These are phyloP conservation scores for Rhynchospora pubera DNA, from an alignment of 176 grass and related monocot species.

Conservation along the genomic window DNA sequence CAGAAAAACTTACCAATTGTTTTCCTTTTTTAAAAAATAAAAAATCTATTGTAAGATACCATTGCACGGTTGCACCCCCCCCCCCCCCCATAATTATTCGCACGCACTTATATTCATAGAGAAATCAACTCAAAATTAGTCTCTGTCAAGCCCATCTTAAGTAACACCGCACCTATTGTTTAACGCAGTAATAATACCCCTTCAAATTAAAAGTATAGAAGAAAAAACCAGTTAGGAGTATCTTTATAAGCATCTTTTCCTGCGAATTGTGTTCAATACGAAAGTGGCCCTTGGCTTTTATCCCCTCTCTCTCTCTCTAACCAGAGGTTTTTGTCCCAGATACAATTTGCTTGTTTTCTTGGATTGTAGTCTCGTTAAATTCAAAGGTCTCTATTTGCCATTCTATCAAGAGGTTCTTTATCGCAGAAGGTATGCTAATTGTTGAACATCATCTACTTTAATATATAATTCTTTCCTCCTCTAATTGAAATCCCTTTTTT, in stretches of 20 bases:
- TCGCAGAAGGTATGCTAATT: constrained; percentile 4
- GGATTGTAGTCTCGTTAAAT: not conserved
- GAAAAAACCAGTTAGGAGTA: not conserved
- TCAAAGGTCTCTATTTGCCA: not conserved
- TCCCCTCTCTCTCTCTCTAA: not conserved
- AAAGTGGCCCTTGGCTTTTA: not conserved
- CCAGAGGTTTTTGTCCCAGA: not conserved
- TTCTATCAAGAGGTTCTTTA: not conserved
- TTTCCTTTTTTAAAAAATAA: no score
- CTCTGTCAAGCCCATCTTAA: not conserved
- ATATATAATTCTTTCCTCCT: no score
- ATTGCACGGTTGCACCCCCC: no score
- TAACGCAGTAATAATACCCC: not conserved
- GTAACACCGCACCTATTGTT: constrained; percentile 1
- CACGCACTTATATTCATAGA: not conserved
- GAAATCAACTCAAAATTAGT: not conserved
- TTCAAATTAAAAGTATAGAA: not conserved
- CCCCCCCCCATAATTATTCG: not conserved
- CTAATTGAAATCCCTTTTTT: not conserved
- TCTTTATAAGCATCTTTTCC: not conserved
- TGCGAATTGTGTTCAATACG: not conserved
- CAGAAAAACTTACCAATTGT: not conserved
- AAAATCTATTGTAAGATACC: not conserved
- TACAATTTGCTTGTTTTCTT: not conserved
- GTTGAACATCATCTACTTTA: no score